Conservation (phyloP, 441 rosid genomes). For the Rhodomyrtus psidioides region DNA sequence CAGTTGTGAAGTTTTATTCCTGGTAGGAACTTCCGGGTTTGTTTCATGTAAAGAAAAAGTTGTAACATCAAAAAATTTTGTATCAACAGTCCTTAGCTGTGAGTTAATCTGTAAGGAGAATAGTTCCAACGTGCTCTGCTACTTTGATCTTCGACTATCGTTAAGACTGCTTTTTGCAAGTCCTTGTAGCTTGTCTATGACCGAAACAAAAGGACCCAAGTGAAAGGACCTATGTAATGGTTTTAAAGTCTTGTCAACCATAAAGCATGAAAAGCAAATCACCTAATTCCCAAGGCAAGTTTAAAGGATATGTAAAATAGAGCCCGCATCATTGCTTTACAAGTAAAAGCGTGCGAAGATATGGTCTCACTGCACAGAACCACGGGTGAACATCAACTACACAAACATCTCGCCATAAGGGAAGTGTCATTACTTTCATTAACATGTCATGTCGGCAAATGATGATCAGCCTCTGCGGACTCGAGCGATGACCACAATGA, state of each 20-base stretch:
- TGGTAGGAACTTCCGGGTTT: neutral
- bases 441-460: slow-evolving; percentile 50
- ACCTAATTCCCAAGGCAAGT: neutral
- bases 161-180: neutral
- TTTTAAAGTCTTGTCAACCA: neutral
- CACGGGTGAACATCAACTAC: neutral
- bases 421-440: neutral
- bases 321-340: neutral
- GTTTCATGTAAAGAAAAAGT: neutral
- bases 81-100: neutral
- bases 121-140: neutral
- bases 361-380: neutral
- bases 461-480: slow-evolving; percentile 31
- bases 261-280: neutral
- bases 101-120: neutral
- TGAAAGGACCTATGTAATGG: neutral
- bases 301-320: neutral
- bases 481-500: slow-evolving; percentile 68
- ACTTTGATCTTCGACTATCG: neutral
- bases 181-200: neutral
- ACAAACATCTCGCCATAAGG: neutral
- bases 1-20: neutral
- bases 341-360: neutral
- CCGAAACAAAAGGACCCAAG: neutral
- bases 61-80: neutral